These are phyloP conservation scores for Arthrinium puccinioides DNA, from an alignment of 2,329 filamentous ascomycete genomes.

Conservation along the genomic window DNA sequence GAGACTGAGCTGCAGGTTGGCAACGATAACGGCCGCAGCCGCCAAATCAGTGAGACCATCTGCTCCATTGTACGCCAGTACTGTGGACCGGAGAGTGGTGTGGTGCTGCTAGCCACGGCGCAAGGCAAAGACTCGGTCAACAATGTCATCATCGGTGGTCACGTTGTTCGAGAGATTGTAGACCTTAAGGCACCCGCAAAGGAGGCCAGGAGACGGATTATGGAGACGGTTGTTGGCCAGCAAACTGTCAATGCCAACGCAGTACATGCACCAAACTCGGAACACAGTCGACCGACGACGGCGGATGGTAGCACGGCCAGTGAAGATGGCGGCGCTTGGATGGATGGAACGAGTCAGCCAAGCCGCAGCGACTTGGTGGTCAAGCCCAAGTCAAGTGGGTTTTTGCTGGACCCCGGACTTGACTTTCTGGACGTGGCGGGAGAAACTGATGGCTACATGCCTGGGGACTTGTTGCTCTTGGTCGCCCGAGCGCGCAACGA, in stretches of 20 bases:
- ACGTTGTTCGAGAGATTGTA: constrained; percentile 87
- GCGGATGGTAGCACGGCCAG: constrained; percentile 42
- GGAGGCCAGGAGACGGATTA: constrained; percentile 73
- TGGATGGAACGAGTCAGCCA: constrained; percentile 60
- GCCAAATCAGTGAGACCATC: constrained; percentile 85
- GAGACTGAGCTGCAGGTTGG: constrained; percentile 93
- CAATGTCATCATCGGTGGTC: constrained; percentile 81
- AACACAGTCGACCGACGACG: constrained; percentile 49
- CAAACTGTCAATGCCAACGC: constrained; percentile 35
- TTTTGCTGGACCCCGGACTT: constrained; percentile 66
- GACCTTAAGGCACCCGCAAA: constrained; percentile 88
- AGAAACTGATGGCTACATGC: constrained; percentile 96
- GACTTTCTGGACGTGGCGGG: constrained; percentile 92
- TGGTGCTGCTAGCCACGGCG: constrained; percentile 84
- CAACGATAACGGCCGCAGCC: constrained; percentile 86
- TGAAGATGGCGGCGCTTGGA: constrained; percentile 59
- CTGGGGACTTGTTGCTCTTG: constrained; percentile 80
- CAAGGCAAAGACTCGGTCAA: constrained; percentile 91
- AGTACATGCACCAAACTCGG: constrained; percentile 24
- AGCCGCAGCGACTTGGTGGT: constrained; percentile 32
- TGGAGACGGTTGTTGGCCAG: constrained; percentile 68
- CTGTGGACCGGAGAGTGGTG: constrained; percentile 69
- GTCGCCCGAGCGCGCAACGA: constrained; percentile 86
- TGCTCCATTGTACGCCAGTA: constrained; percentile 78
- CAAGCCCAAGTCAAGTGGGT: constrained; percentile 45